These are phyloP conservation scores for Penicillium pancosmium DNA, from an alignment of 495 filamentous ascomycete species.

Conservation along the genomic window DNA sequence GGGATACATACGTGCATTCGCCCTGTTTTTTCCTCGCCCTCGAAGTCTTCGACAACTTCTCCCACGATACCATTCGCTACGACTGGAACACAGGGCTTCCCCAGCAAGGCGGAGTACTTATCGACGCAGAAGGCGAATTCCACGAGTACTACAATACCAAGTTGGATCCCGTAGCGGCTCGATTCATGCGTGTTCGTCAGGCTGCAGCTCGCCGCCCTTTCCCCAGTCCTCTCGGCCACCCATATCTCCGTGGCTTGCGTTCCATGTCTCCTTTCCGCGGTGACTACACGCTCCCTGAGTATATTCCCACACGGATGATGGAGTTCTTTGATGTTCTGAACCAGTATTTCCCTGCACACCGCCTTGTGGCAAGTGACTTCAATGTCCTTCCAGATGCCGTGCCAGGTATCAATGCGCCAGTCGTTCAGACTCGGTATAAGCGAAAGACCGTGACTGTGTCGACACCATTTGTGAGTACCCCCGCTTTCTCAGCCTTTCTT, in stretches of 20 bases:
- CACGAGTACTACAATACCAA: slow-evolving; percentile 83
- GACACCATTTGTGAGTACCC: slow-evolving; percentile 78
- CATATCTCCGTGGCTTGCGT: slow-evolving; percentile 58
- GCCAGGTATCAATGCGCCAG: slow-evolving; percentile 83
- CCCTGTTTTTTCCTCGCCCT: slow-evolving; percentile 99
- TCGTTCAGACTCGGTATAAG: slow-evolving; percentile 92
- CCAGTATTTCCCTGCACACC: slow-evolving; percentile 83
- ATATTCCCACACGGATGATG: slow-evolving; percentile 92
- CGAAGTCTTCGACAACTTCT: slow-evolving; percentile 98
- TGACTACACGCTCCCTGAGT: slow-evolving; percentile 83
- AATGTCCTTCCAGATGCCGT: slow-evolving; percentile 79
- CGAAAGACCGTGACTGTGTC: slow-evolving; percentile 83
- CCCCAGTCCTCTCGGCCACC: slow-evolving; percentile 57
- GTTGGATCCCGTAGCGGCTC: slow-evolving; percentile 79
- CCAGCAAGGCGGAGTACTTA: slow-evolving; percentile 83
- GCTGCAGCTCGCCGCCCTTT: slow-evolving; percentile 59
- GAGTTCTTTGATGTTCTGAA: slow-evolving; percentile 92
- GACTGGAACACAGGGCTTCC: slow-evolving; percentile 72
- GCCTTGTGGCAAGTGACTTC: slow-evolving; percentile 90
- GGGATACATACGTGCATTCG: slow-evolving; percentile 78
- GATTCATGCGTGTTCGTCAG: slow-evolving; percentile 80
- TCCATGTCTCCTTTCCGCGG: slow-evolving; percentile 63
- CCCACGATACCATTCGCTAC: slow-evolving; percentile 92
- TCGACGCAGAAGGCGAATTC: slow-evolving; percentile 86
- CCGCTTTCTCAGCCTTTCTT: no score